These are phyloP conservation scores for Cutaneotrichosporon curvatum DNA, from an alignment of 1,284 basidiomycete species.

Conservation along the genomic window DNA sequence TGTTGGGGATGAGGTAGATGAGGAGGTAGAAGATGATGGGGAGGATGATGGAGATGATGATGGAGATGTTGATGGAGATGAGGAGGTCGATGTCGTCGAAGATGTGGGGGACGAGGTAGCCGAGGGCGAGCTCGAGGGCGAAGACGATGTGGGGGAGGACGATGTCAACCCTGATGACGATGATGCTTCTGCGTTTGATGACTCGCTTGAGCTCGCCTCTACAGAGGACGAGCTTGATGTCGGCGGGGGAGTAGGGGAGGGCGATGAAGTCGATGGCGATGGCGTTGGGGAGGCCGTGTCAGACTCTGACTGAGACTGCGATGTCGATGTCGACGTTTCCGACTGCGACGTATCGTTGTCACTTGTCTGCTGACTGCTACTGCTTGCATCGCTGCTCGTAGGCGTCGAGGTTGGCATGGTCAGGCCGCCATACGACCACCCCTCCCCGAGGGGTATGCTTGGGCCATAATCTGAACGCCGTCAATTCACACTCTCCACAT, in stretches of 20 bases:
- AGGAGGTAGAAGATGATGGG: neutral
- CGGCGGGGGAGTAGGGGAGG: constrained; percentile 1
- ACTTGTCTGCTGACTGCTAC: neutral
- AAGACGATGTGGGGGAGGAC: neutral
- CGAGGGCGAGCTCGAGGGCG: neutral
- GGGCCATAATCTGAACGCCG: neutral
- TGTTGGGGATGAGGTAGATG: neutral
- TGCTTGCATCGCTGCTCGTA: neutral
- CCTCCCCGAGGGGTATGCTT: constrained; percentile 5
- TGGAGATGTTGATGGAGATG: neutral
- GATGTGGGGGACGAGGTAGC: neutral
- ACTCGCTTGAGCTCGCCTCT: too few relatives aligned
- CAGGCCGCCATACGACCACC: constrained; percentile 2
- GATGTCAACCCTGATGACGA: neutral
- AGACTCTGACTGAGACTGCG: neutral
- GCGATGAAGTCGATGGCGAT: constrained; percentile 1
- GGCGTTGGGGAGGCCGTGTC: neutral
- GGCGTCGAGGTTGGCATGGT: neutral
- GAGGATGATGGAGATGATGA: neutral
- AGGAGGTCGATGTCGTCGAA: neutral
- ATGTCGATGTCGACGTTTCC: neutral
- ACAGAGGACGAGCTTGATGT: too few relatives aligned
- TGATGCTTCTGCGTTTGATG: too few relatives aligned
- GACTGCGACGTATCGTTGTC: neutral
- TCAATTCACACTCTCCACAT: neutral